Evolutionary conservation across 2,329 filamentous ascomycete species (phyloP).

Genomic region (Exophiala dermatitidis): DNA sequence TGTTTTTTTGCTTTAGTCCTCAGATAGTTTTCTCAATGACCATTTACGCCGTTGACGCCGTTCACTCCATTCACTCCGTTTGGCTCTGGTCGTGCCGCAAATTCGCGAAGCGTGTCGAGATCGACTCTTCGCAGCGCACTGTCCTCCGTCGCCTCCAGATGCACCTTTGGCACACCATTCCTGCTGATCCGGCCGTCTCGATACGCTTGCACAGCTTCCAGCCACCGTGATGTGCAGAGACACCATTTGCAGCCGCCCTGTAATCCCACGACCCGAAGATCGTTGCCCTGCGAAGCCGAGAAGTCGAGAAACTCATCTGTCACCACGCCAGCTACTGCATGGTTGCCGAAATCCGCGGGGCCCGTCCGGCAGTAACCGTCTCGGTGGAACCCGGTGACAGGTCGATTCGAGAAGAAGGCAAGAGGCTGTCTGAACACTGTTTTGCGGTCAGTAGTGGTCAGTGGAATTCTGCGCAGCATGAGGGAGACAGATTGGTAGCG

Average conservation of each 20-base stretch:
- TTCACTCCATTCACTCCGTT: constrained; percentile 19
- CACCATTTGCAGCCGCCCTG: constrained; percentile 58
- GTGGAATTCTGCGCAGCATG: not conserved
- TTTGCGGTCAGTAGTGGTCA: constrained; percentile 5
- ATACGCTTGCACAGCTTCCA: constrained; percentile 52
- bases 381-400: constrained; percentile 55
- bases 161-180: constrained; percentile 28
- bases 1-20: not conserved
- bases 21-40: constrained; percentile 5
- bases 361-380: constrained; percentile 58
- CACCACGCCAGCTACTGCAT: constrained; percentile 52
- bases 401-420: constrained; percentile 50
- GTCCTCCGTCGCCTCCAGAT: constrained; percentile 35
- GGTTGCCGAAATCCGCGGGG: constrained; percentile 51
- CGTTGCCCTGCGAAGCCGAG: constrained; percentile 53
- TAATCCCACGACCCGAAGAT: constrained; percentile 51
- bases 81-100: constrained; percentile 29
- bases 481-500: not conserved
- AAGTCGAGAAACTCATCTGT: constrained; percentile 58
- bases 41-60: constrained; percentile 12
- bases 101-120: constrained; percentile 33
- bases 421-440: constrained; percentile 53
- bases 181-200: constrained; percentile 35
- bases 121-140: constrained; percentile 33
- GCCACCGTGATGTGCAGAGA: constrained; percentile 54